A percentile compares a stretch with the other conserved stretches of the same genome.
Conservation (phyloP, 2,329 filamentous ascomycete genomes). For the Emericellopsis cladophorae region DNA sequence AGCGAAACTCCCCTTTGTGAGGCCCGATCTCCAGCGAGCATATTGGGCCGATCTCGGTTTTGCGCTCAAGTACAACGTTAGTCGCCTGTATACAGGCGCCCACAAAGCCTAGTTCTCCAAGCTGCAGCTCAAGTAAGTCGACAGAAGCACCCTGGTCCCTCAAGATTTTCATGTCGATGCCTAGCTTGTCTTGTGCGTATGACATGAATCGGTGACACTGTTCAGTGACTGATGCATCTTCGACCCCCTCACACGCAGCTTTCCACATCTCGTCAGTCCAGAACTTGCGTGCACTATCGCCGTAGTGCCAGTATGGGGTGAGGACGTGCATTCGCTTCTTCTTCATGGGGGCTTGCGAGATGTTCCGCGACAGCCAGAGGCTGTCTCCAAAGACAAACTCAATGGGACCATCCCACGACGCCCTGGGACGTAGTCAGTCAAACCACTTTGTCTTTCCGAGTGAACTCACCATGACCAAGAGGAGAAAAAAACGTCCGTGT, state of each 20-base stretch:
- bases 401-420: constrained; percentile 4
- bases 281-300: background rate
- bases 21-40: background rate
- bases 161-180: constrained; percentile 1
- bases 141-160: background rate
- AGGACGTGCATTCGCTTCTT: constrained; percentile 4
- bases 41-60: background rate
- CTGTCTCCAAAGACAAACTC: constrained; percentile 6
- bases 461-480: constrained; percentile 4
- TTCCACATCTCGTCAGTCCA: constrained; percentile 2
- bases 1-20: constrained; percentile 4
- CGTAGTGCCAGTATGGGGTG: constrained; percentile 4
- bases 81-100: background rate
- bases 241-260: background rate
- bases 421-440: background rate
- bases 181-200: background rate
- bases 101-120: constrained; percentile 1
- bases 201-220: background rate
- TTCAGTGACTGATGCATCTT: background rate
- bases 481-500: background rate
- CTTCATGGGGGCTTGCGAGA: constrained; percentile 3
- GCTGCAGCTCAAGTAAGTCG: background rate
- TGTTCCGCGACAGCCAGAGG: constrained; percentile 6
- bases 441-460: background rate
- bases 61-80: background rate